Percentiles rank a stretch among this genome's conserved stretches.
Evolutionary conservation across 2,329 filamentous ascomycete species (phyloP).

Genomic region (Xylaria sp.): DNA sequence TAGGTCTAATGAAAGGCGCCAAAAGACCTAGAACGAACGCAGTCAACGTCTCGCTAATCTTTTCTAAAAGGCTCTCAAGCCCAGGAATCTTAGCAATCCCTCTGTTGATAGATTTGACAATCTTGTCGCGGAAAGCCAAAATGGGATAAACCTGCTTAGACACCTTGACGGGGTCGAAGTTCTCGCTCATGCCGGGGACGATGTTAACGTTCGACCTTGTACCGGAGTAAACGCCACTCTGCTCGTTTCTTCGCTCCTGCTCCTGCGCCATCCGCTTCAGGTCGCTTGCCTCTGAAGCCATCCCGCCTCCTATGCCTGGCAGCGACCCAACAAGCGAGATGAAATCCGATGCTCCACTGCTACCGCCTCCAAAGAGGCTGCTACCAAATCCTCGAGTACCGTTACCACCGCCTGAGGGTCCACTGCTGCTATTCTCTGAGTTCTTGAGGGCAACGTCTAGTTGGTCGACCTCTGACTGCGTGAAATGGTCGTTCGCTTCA

Average conservation of each 20-base stretch:
- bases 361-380: slow-evolving; percentile 46
- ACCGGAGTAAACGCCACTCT: slow-evolving; percentile 45
- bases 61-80: slow-evolving; percentile 88
- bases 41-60: slow-evolving; percentile 91
- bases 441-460: slow-evolving; percentile 79
- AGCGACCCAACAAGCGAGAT: slow-evolving; percentile 80
- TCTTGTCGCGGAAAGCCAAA: slow-evolving; percentile 90
- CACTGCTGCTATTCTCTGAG: slow-evolving; percentile 64
- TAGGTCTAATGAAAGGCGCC: slow-evolving; percentile 89
- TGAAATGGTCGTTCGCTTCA: slow-evolving; percentile 85
- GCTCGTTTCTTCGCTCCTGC: slow-evolving; percentile 58
- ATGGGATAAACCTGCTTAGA: slow-evolving; percentile 92
- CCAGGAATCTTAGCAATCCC: slow-evolving; percentile 93
- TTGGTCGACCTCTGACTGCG: slow-evolving; percentile 85
- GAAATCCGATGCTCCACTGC: slow-evolving; percentile 64
- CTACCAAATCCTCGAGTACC: slow-evolving; percentile 57
- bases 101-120: slow-evolving; percentile 85
- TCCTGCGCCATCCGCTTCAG: slow-evolving; percentile 75
- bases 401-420: slow-evolving; percentile 51
- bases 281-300: slow-evolving; percentile 73
- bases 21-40: slow-evolving; percentile 91
- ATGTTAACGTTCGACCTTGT: slow-evolving; percentile 64
- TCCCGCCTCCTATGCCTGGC: slow-evolving; percentile 73
- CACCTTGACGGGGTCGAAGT: slow-evolving; percentile 82
- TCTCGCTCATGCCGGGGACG: slow-evolving; percentile 78